A percentile compares a stretch with the other conserved stretches of the same genome.
Conservation (phyloP, 2,329 filamentous ascomycete species). For the Cytospora piceae region DNA sequence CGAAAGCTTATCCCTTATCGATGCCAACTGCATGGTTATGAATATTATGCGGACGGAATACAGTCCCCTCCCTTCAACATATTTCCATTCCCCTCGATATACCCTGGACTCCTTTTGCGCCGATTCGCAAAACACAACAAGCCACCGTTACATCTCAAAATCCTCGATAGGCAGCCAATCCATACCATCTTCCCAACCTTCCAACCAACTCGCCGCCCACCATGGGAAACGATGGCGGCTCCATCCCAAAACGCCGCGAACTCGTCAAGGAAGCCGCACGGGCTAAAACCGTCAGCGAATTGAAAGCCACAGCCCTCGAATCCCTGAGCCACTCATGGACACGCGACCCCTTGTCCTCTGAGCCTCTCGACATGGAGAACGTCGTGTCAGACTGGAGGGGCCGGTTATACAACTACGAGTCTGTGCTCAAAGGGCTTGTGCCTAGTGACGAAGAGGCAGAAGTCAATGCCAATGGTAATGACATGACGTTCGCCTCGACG, state of each 20-base stretch:
- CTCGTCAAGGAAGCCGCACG: slow-evolving; percentile 93
- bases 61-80: background rate
- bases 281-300: slow-evolving; percentile 77
- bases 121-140: slow-evolving; percentile 12
- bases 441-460: slow-evolving; percentile 65
- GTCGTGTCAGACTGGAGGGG: slow-evolving; percentile 83
- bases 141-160: background rate
- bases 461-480: slow-evolving; percentile 48
- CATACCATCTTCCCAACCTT: background rate
- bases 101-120: slow-evolving; percentile 15
- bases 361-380: slow-evolving; percentile 68
- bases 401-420: slow-evolving; percentile 92
- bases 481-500: slow-evolving; percentile 48
- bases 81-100: too few relatives aligned
- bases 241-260: slow-evolving; percentile 92
- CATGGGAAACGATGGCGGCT: slow-evolving; percentile 98
- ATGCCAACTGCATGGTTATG: background rate
- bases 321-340: slow-evolving; percentile 86
- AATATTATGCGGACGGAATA: background rate
- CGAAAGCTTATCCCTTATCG: slow-evolving; percentile 11
- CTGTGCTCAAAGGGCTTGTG: slow-evolving; percentile 68
- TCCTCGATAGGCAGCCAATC: background rate
- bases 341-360: slow-evolving; percentile 83
- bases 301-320: slow-evolving; percentile 87
- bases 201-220: slow-evolving; percentile 14